Evolutionary conservation across 2,329 filamentous ascomycete species (phyloP), one percentile per base, ranked within the genome.

Genomic region (Penicillium sp.): DNA sequence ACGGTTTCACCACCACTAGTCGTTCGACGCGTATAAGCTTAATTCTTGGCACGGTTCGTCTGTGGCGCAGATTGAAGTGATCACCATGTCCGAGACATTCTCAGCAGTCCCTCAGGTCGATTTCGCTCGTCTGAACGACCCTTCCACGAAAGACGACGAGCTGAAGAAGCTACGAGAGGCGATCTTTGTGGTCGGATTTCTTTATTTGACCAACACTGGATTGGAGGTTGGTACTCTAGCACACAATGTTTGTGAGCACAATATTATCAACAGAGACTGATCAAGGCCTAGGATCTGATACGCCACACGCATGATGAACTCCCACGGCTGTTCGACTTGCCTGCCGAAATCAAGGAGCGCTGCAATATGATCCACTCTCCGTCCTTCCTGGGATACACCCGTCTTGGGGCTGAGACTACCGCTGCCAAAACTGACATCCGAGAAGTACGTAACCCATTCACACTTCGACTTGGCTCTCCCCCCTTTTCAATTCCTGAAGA

Each of bases 151-250:
- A 54, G 15, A 56, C 2, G 65, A 64, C 4, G 66, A 72, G 2
- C 62, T 76, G 0, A 53, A 49, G 0, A 63, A 69, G 22, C 59
- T 75, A 5, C 71, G 70, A 22, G 59, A 75, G 17, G 73, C 73
- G 1, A 73, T 75, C 22, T 76, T 76, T 53, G 55, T 70, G 3
- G 73, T 75, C 2, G 73, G 73, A 4, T 75, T 76, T 48, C 57
- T 76, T 14, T 76, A 75, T 59, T 60, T 76, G 50, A 72, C 63
- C 5, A 75, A 76, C 50, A 74, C 72, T 4, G 73, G 73, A 3
- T 57, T 75, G 4, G 73, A 75, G 64, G 73, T 73, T 59, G 35
- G 54, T 37, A 20, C 5, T 37, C n/a, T 49, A 12, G 28, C 28
- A 31, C 28, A 7, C 28, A 5, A 31, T 31, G 7, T 31, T 31